Evolutionary conservation across 2,329 filamentous ascomycete species (phyloP), one percentile per base, ranked within the genome.

Genomic region (Samsoniella hepiali): DNA sequence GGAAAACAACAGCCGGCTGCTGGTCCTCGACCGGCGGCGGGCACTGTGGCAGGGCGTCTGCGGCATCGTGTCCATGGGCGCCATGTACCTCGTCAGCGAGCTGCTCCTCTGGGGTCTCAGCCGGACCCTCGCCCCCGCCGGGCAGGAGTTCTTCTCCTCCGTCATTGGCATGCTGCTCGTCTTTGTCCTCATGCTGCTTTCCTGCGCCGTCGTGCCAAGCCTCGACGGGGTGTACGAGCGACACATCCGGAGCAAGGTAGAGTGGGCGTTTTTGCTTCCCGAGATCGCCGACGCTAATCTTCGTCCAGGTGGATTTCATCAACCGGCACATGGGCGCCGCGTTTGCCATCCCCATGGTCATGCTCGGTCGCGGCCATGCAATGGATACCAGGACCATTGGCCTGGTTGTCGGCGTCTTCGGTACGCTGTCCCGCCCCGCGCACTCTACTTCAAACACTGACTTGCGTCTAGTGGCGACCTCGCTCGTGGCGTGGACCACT

Each of bases 301-400:
- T 56, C 22, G 4, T 5, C 2, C 57, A 84, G 81, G 74, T 82
- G 29, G 76, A 83, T 55, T 75, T 83, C 10, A 75, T 84, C 60
- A 84, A 84, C 66, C 71, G 75, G 3, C 79, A 84, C 68, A 77
- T 84, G 66, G 81, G 81, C 0, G 69, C 83, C 6, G 82, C 79
- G 3, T 84, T 84, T 66, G 78, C 79, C 0, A 75, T 83, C 2
- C 82, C 82, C 0, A 75, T 84, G 2, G 71, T 82, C 1, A 79
- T 79, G 73, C 75, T 83, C 15, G 76, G 77, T 45, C 68, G 72
- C n/a, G 68, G 70, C 2, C 65, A 76, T 7, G 67, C 75, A 11
- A 65, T 78, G 8, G 69, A 72, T 22, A 67, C 70, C 22, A 66
- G 63, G 3, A 70, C 72, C 0, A 74, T 83, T n/a, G 80, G 75